Conservation (phyloP, 345 rosid genomes). For the Physaria fendleri region DNA sequence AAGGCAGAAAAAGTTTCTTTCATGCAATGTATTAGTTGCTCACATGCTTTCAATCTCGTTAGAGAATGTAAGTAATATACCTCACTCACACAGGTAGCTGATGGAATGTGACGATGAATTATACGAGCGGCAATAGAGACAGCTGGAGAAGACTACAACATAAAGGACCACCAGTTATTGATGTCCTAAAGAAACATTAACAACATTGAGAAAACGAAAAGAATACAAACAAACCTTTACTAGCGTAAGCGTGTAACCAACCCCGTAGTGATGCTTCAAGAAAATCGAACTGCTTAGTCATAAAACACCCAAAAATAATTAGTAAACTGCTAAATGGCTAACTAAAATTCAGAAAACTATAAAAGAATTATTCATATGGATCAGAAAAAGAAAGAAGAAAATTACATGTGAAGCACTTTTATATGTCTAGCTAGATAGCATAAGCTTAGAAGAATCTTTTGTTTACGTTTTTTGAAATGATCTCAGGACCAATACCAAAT, state of each 20-base stretch:
- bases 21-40: background rate
- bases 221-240: no score
- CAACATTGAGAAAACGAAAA: no score
- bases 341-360: constrained; percentile 1
- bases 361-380: background rate
- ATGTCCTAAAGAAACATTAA: no score
- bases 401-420: background rate
- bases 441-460: background rate
- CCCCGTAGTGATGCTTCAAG: no score
- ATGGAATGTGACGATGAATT: constrained; percentile 78
- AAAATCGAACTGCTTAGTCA: no score
- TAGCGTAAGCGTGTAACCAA: no score
- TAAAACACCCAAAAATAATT: no score
- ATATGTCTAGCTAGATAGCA: background rate
- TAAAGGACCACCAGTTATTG: no score
- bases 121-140: constrained; percentile 71
- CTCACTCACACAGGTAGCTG: constrained; percentile 90
- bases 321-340: no score
- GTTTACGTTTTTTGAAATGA: background rate
- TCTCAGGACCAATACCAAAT: constrained; percentile 9
- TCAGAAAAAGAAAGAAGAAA: constrained; percentile 1
- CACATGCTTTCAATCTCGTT: background rate
- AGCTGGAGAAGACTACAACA: constrained; percentile 72
- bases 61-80: constrained; percentile 37
- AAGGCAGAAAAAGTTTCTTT: background rate